Evolutionary conservation across 2,329 filamentous ascomycete species (phyloP).

Genomic region (Penicillium capsulatum): DNA sequence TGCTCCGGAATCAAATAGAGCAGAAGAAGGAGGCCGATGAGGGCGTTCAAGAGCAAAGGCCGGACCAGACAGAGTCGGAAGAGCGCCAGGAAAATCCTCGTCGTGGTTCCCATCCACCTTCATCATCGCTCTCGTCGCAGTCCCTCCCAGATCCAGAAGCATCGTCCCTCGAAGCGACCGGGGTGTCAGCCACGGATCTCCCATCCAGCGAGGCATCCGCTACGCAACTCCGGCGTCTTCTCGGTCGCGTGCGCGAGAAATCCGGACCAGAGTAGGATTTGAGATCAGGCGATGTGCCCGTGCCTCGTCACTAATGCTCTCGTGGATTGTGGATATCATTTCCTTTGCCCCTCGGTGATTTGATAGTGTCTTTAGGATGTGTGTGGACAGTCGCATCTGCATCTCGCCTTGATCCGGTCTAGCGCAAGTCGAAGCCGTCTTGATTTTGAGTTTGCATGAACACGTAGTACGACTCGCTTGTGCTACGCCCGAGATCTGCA

Average conservation of each 20-base stretch:
- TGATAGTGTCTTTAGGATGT: too few relatives aligned
- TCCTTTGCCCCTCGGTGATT: too few relatives aligned
- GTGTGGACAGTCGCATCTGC: too few relatives aligned
- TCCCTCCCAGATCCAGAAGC: slow-evolving; percentile 16
- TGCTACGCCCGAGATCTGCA: too few relatives aligned
- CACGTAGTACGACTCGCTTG: too few relatives aligned
- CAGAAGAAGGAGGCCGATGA: slow-evolving; percentile 13
- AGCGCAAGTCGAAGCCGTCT: too few relatives aligned
- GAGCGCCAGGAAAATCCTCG: slow-evolving; percentile 3
- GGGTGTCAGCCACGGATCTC: slow-evolving; percentile 10
- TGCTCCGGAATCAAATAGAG: slow-evolving; percentile 19
- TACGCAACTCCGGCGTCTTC: slow-evolving; percentile 20
- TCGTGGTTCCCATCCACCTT: slow-evolving; percentile 11
- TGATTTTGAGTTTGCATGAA: too few relatives aligned
- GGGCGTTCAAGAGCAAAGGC: not conserved
- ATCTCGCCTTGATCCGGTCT: too few relatives aligned
- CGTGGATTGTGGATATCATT: too few relatives aligned
- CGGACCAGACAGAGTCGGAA: not conserved
- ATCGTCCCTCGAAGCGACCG: slow-evolving; percentile 20
- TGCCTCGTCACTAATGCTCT: too few relatives aligned
- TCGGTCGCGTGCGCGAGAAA: slow-evolving; percentile 20
- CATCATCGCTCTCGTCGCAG: slow-evolving; percentile 13
- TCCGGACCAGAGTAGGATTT: not conserved
- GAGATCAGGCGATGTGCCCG: not conserved
- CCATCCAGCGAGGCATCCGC: slow-evolving; percentile 11